Evolutionary conservation across 169 alveolate species (phyloP).

Genomic region (Plasmodium cynomolgi): DNA sequence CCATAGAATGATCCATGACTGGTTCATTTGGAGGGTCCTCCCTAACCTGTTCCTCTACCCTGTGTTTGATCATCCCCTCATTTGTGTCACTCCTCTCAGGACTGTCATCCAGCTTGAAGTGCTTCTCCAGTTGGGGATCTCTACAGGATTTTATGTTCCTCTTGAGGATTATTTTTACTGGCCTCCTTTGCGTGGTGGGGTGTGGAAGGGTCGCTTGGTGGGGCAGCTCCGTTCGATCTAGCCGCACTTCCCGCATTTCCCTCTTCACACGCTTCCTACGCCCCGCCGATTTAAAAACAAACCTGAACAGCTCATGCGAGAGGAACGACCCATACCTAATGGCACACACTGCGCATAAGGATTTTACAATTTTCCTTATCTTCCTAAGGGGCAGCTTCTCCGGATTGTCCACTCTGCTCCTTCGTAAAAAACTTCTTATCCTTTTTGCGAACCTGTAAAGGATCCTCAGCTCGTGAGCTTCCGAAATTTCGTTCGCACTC

Average conservation of each 20-base stretch:
- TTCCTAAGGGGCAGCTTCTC: neutral
- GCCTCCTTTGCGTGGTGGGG: neutral
- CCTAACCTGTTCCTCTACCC: neutral
- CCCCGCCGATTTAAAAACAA: neutral
- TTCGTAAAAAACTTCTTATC: neutral
- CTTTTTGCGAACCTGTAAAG: neutral
- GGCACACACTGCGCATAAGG: neutral
- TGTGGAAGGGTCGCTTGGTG: neutral
- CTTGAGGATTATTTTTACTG: constrained; percentile 13
- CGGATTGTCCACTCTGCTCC: neutral
- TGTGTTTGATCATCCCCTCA: neutral
- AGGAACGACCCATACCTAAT: constrained; percentile 13
- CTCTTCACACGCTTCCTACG: neutral
- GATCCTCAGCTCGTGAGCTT: neutral
- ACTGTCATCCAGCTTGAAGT: constrained; percentile 18
- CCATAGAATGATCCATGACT: neutral
- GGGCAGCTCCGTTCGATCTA: neutral
- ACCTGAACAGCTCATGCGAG: constrained; percentile 15
- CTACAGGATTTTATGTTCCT: neutral
- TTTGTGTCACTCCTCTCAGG: neutral
- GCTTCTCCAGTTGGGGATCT: neutral
- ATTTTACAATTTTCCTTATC: constrained; percentile 10
- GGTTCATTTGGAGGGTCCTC: neutral
- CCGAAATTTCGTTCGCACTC: neutral
- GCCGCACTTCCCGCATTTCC: neutral